Percentiles rank a stretch among this genome's conserved stretches.
These are phyloP conservation scores for Candida arabinofermentans DNA, from an alignment of 805 yeast genomes.

Conservation along the genomic window DNA sequence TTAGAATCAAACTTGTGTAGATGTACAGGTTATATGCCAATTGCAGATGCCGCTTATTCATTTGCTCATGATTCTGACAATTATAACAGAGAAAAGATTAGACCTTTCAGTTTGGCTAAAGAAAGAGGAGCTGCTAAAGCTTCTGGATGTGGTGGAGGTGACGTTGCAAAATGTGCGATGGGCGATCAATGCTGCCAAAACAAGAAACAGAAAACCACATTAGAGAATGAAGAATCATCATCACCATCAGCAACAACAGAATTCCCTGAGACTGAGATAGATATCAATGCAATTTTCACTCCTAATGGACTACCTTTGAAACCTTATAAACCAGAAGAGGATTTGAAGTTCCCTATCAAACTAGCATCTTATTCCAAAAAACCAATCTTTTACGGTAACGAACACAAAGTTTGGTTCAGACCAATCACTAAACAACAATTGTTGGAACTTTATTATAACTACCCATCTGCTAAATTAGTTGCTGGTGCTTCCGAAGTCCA, in stretches of 20 bases:
- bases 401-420: slow-evolving; percentile 40
- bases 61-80: slow-evolving; percentile 35
- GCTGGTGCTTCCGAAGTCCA: slow-evolving; percentile 48
- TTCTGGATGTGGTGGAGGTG: slow-evolving; percentile 6
- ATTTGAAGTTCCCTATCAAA: slow-evolving; percentile 38
- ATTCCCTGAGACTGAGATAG: slow-evolving; percentile 29
- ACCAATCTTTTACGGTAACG: slow-evolving; percentile 35
- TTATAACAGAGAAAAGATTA: slow-evolving; percentile 22
- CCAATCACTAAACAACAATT: slow-evolving; percentile 39
- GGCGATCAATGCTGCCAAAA: slow-evolving; percentile 35
- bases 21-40: slow-evolving; percentile 49
- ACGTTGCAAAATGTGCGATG: slow-evolving; percentile 25
- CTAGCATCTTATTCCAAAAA: slow-evolving; percentile 24
- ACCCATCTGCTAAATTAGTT: slow-evolving; percentile 37
- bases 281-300: slow-evolving; percentile 30
- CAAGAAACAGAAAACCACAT: slow-evolving; percentile 13
- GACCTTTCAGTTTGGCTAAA: slow-evolving; percentile 14
- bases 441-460: slow-evolving; percentile 29
- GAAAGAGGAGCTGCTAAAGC: slow-evolving; percentile 3
- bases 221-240: not conserved
- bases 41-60: slow-evolving; percentile 42
- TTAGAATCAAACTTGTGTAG: slow-evolving; percentile 46
- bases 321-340: slow-evolving; percentile 35
- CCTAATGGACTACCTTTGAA: slow-evolving; percentile 40
- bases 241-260: slow-evolving; percentile 15